Conservation (phyloP, 2,329 filamentous ascomycete genomes). For the Paramyrothecium sp. region DNA sequence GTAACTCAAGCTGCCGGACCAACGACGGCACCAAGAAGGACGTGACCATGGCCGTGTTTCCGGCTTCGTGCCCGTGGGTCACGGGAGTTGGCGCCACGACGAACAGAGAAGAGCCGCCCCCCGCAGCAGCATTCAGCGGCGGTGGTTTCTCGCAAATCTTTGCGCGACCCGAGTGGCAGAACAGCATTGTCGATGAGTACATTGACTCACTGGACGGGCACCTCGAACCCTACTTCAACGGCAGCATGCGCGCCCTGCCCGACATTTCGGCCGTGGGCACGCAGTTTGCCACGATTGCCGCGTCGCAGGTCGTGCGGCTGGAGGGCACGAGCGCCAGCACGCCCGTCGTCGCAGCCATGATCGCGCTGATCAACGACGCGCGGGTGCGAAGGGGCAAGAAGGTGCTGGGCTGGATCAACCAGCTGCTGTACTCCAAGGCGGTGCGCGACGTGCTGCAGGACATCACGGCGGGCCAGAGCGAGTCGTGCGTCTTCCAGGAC, state of each 20-base stretch:
- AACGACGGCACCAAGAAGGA: slow-evolving; percentile 58
- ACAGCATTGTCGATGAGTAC: slow-evolving; percentile 36
- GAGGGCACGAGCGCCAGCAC: slow-evolving; percentile 51
- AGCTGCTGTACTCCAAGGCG: slow-evolving; percentile 39
- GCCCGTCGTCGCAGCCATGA: slow-evolving; percentile 52
- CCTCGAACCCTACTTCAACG: slow-evolving; percentile 44
- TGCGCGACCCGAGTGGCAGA: slow-evolving; percentile 43
- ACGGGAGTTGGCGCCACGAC: slow-evolving; percentile 63
- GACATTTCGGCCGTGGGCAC: slow-evolving; percentile 56
- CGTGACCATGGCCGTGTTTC: slow-evolving; percentile 61
- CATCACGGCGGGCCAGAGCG: slow-evolving; percentile 36
- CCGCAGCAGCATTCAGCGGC: slow-evolving; percentile 42
- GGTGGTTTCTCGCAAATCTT: slow-evolving; percentile 56
- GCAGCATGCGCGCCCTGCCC: slow-evolving; percentile 45
- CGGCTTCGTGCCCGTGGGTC: slow-evolving; percentile 66
- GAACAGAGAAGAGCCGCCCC: slow-evolving; percentile 32
- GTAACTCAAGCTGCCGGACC: slow-evolving; percentile 50
- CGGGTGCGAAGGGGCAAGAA: slow-evolving; percentile 46
- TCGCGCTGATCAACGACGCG: slow-evolving; percentile 54
- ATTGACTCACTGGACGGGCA: slow-evolving; percentile 36
- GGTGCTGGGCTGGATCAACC: slow-evolving; percentile 54
- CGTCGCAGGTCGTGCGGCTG: slow-evolving; percentile 23
- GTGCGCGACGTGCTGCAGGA: slow-evolving; percentile 39
- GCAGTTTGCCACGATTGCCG: slow-evolving; percentile 44
- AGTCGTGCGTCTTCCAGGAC: slow-evolving; percentile 35